These are phyloP conservation scores for Vigna angularis DNA, from an alignment of 306 rosid genomes.

Conservation along the genomic window DNA sequence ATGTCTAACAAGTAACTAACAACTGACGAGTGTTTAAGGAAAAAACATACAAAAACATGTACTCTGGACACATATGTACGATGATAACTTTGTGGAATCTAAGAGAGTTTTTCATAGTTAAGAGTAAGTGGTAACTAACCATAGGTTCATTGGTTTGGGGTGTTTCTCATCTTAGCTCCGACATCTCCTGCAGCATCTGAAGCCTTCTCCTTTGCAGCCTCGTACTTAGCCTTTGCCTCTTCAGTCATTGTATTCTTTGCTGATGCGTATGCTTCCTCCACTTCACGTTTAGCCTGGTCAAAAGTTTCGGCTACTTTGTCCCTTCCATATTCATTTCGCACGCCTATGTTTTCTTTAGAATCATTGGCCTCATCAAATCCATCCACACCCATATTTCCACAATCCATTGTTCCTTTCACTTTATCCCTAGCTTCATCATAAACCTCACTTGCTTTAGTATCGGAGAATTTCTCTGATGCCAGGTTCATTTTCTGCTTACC, in stretches of 20 bases:
- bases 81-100: neutral
- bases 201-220: slow-evolving; percentile 69
- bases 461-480: slow-evolving; percentile 37
- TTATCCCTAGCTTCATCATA: slow-evolving; percentile 21
- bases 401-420: slow-evolving; percentile 12
- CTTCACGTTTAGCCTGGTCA: slow-evolving; percentile 45
- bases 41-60: neutral
- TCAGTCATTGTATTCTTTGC: slow-evolving; percentile 47
- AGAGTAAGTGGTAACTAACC: slow-evolving; percentile 19
- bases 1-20: neutral
- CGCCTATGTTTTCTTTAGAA: slow-evolving; percentile 32
- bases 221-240: slow-evolving; percentile 52
- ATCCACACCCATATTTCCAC: slow-evolving; percentile 32
- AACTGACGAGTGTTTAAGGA: neutral
- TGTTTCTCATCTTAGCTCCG: slow-evolving; percentile 63
- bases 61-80: neutral
- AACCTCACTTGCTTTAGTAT: slow-evolving; percentile 40
- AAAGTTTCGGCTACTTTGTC: slow-evolving; percentile 47
- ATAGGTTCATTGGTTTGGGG: slow-evolving; percentile 41
- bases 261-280: slow-evolving; percentile 36
- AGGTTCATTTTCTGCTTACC: slow-evolving; percentile 10
- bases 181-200: slow-evolving; percentile 62
- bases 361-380: slow-evolving; percentile 35
- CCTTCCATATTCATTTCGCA: slow-evolving; percentile 25
- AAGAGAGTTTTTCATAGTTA: slow-evolving; percentile 30